Evolutionary conservation across 2,329 filamentous ascomycete genomes (phyloP), one percentile per base, ranked within the genome.

Genomic region (Rasamsonia emersonii): DNA sequence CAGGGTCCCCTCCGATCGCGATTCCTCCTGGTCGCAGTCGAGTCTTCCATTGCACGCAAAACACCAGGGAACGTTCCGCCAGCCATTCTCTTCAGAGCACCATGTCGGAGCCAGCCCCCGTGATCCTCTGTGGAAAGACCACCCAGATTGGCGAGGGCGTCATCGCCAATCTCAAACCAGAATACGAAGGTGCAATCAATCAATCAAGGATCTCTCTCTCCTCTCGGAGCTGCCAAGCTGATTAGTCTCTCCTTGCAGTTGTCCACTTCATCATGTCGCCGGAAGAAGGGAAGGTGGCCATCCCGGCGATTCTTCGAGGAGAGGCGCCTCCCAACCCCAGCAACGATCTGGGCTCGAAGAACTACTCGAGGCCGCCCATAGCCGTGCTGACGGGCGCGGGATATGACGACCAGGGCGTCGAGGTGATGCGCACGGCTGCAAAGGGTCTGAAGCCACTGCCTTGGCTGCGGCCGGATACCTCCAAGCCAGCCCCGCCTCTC

Each of bases 121-220:
- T 32, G 3, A 42, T 49, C 14, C 18, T 49, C n/a, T 48, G 45
- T 30, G 46, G 45, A 10, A 44, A 32, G 24, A 44, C 42, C 5
- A 40, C 45, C 32, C 13, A 27, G 3, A 47, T 46, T 14, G 45
- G 43, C 1, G 27, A 8, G 2, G 40, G 30, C 3, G 45, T 48
- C 9, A 38, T 44, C 19, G 42, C 36, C 4, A 19, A n/a, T 16
- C 41, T 49, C 4, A 43, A 48, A 26, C 46, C 45, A 9, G 42
- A 49, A 33, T 45, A 39, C 18, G 44, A 48, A 17, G 44, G 46
- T 48, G n/a, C n/a, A n/a, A n/a, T n/a, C n/a, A n/a, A n/a, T n/a
- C n/a, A n/a, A n/a, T 9, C 19, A 14, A 13, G 15, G 11, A 26
- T 7, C 14, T 16, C 7, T 18, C 20, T n/a, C 11, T 19, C 24